Evolutionary conservation across 257 asterid species (phyloP).

Genomic region (Nicotiana obtusifolia): DNA sequence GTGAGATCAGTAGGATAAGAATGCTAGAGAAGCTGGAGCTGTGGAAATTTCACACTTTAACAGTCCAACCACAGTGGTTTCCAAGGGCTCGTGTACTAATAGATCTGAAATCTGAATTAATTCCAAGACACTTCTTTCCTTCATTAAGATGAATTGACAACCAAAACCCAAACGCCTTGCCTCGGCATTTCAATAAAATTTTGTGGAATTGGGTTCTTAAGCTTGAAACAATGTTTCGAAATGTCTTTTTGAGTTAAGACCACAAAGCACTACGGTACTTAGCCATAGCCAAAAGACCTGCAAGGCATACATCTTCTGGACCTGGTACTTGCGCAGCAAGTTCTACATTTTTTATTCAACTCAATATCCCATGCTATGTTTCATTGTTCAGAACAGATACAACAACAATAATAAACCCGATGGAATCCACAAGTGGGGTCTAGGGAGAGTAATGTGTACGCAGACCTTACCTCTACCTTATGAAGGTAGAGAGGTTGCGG

Average conservation of each 20-base stretch:
- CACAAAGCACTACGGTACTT: background rate
- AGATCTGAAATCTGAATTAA: background rate
- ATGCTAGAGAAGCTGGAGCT: background rate
- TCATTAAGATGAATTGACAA: background rate
- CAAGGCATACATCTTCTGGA: background rate
- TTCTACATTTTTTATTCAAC: background rate
- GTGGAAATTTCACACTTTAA: background rate
- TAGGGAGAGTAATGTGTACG: too few species aligned
- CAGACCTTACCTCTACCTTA: too few species aligned
- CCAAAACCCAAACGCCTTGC: background rate
- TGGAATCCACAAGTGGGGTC: too few species aligned
- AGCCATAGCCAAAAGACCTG: background rate
- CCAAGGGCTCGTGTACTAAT: background rate
- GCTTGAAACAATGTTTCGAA: background rate
- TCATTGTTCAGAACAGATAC: background rate
- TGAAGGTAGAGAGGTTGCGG: too few species aligned
- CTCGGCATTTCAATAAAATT: background rate
- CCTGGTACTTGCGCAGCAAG: background rate
- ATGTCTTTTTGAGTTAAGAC: background rate
- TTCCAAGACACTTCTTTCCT: background rate
- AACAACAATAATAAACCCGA: too few species aligned
- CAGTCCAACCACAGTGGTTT: background rate
- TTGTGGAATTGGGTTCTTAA: background rate
- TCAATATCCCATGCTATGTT: background rate
- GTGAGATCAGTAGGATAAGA: background rate